Conservation (phyloP, 202 grass and related monocot genomes). For the Saccharum hybrid region DNA sequence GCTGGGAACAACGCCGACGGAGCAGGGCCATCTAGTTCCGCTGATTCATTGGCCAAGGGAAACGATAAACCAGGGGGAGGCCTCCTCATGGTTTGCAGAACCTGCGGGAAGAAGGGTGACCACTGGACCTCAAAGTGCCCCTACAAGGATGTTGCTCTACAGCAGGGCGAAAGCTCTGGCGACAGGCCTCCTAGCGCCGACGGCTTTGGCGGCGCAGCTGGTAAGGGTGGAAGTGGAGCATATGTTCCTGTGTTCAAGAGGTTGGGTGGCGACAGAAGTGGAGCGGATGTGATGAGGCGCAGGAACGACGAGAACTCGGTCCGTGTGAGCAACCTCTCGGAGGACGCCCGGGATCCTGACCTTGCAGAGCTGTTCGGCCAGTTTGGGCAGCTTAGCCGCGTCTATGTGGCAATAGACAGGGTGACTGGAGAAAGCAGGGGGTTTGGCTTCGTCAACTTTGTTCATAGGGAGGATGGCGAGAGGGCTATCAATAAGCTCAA, state of each 20-base stretch:
- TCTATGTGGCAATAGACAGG: slow-evolving; percentile 74
- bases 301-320: slow-evolving; percentile 79
- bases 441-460: slow-evolving; percentile 89
- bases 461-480: slow-evolving; percentile 72
- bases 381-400: slow-evolving; percentile 67
- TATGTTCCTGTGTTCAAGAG: slow-evolving; percentile 69
- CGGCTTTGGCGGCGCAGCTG: slow-evolving; percentile 7
- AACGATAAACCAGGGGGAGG: slow-evolving; percentile 45
- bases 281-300: slow-evolving; percentile 66
- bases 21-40: slow-evolving; percentile 42
- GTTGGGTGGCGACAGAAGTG: slow-evolving; percentile 47
- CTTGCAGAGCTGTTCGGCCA: slow-evolving; percentile 59
- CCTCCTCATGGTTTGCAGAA: slow-evolving; percentile 78
- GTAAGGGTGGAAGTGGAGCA: slow-evolving; percentile 40
- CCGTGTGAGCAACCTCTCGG: slow-evolving; percentile 73
- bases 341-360: slow-evolving; percentile 65
- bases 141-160: slow-evolving; percentile 71
- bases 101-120: slow-evolving; percentile 81
- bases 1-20: slow-evolving; percentile 65
- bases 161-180: slow-evolving; percentile 27
- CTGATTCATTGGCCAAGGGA: slow-evolving; percentile 49
- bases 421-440: slow-evolving; percentile 72
- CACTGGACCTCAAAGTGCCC: slow-evolving; percentile 86
- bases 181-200: slow-evolving; percentile 63
- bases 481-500: slow-evolving; percentile 75